These are phyloP conservation scores for Evernia prunastri DNA, from an alignment of 495 filamentous ascomycete species.

Conservation along the genomic window DNA sequence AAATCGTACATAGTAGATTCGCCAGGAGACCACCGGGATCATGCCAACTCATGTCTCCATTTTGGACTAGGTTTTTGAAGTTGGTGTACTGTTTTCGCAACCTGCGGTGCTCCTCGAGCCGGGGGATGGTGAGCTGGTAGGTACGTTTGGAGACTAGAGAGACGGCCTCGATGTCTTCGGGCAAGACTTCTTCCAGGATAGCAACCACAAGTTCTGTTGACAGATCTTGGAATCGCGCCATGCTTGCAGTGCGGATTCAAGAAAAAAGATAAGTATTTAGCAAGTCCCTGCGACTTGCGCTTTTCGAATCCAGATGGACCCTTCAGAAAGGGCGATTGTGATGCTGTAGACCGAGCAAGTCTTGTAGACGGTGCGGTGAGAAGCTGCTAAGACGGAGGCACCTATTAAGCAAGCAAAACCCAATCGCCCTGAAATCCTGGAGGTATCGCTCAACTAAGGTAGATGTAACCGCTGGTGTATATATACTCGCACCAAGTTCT, in stretches of 20 bases:
- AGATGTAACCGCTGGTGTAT: too few relatives aligned
- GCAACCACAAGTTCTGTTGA: not conserved
- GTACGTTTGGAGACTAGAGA: not conserved
- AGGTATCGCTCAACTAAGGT: too few relatives aligned
- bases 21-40: not conserved
- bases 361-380: not conserved
- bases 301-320: not conserved
- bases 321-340: not conserved
- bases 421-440: too few relatives aligned
- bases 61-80: not conserved
- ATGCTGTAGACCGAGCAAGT: not conserved
- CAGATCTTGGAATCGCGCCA: not conserved
- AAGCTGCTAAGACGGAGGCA: not conserved
- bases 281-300: not conserved
- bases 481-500: too few relatives aligned
- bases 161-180: not conserved
- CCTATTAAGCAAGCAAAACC: not conserved
- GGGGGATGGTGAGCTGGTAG: not conserved
- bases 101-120: slow-evolving; percentile 1
- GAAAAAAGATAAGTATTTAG: not conserved
- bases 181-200: not conserved
- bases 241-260: not conserved
- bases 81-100: not conserved
- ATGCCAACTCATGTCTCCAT: too few relatives aligned
- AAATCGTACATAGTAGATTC: not conserved